A percentile compares a stretch with the other conserved stretches of the same genome.
phyloP scores from a whole-genome alignment of 2,329 filamentous ascomycete genomes.

The Botrytis deweyae region DNA sequence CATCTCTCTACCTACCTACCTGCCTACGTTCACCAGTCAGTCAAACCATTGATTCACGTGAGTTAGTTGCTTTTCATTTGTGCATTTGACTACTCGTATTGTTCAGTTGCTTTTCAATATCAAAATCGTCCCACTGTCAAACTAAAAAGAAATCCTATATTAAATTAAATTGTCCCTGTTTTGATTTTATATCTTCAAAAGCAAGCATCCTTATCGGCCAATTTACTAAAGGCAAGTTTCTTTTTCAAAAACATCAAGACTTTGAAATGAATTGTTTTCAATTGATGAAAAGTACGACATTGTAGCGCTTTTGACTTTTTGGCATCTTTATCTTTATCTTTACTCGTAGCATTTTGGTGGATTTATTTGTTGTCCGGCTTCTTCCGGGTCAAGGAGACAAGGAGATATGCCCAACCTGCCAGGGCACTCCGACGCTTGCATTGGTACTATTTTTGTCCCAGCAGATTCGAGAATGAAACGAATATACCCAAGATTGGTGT shows the following conservation, averaged over 20 bases:
- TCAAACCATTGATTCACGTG: background rate
- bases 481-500: conserved; percentile 4
- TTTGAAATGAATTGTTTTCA: background rate
- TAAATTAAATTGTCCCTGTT: background rate
- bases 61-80: background rate
- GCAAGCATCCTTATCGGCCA: background rate
- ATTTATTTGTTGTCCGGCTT: background rate
- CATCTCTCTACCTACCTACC: background rate
- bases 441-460: conserved; percentile 3
- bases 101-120: background rate
- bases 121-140: background rate
- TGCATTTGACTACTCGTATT: background rate
- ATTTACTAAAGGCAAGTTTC: background rate
- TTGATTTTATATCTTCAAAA: background rate
- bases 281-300: background rate
- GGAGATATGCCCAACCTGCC: background rate
- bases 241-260: background rate
- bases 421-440: background rate
- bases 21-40: background rate
- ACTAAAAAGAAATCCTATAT: background rate
- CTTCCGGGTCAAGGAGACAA: background rate
- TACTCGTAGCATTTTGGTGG: background rate
- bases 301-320: background rate
- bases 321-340: background rate
- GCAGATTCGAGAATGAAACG: background rate